phyloP scores from a whole-genome alignment of 495 filamentous ascomycete species.

The Aspergillus nidulans region DNA sequence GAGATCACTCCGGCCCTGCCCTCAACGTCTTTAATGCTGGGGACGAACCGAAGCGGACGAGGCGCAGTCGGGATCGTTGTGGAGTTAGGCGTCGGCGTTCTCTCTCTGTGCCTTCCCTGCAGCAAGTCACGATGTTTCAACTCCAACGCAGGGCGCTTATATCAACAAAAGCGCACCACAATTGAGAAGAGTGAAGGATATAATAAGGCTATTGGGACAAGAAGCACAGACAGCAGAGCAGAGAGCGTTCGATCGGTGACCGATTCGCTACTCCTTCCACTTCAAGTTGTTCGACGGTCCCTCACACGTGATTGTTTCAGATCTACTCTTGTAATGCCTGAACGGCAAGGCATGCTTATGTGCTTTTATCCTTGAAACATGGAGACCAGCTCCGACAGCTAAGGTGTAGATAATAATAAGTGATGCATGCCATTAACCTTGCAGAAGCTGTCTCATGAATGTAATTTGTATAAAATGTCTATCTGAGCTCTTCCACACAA shows the following conservation, averaged over 20 bases:
- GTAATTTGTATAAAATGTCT: not conserved
- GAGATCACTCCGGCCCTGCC: not conserved
- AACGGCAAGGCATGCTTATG: not conserved
- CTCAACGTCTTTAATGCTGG: not conserved
- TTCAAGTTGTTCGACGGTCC: not conserved
- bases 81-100: conserved; percentile 15
- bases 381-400: too few species aligned
- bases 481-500: not conserved
- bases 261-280: not conserved
- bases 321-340: not conserved
- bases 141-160: conserved; percentile 3
- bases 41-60: conserved; percentile 20
- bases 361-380: too few species aligned
- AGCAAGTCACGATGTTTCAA: conserved; percentile 1
- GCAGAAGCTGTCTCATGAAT: too few species aligned
- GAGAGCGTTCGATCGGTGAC: conserved; percentile 3
- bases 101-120: conserved; percentile 6
- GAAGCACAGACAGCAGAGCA: not conserved
- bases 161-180: not conserved
- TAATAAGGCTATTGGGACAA: not conserved
- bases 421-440: too few species aligned
- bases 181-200: not conserved
- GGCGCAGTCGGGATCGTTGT: conserved; percentile 22
- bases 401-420: too few species aligned
- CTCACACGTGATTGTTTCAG: conserved; percentile 24